Conservation (phyloP, 805 yeast genomes). For the Millerozyma miso region DNA sequence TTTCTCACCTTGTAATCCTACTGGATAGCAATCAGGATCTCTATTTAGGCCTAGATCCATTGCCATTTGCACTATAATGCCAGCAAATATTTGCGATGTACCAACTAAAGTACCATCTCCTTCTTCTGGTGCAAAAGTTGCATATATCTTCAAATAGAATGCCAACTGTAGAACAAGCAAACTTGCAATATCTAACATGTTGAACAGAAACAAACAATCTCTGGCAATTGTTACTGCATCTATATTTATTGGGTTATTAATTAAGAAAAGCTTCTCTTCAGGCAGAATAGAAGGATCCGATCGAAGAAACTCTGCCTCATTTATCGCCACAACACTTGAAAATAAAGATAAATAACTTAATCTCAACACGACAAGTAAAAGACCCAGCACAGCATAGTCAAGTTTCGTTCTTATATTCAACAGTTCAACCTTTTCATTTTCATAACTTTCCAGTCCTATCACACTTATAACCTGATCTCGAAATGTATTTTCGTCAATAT, state of each 20-base stretch:
- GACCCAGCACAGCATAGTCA: slow-evolving; percentile 32
- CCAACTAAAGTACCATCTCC: slow-evolving; percentile 59
- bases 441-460: slow-evolving; percentile 6
- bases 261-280: slow-evolving; percentile 20
- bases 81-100: slow-evolving; percentile 50
- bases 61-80: slow-evolving; percentile 63
- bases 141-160: slow-evolving; percentile 47
- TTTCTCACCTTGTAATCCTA: slow-evolving; percentile 12
- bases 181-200: slow-evolving; percentile 36
- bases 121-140: slow-evolving; percentile 46
- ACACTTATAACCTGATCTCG: slow-evolving; percentile 8
- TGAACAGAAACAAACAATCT: slow-evolving; percentile 33
- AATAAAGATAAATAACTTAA: slow-evolving; percentile 31
- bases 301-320: slow-evolving; percentile 19
- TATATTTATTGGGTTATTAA: slow-evolving; percentile 26
- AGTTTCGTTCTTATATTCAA: slow-evolving; percentile 22
- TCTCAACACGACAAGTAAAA: slow-evolving; percentile 29
- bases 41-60: slow-evolving; percentile 63
- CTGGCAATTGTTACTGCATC: slow-evolving; percentile 29
- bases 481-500: slow-evolving; percentile 34
- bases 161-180: slow-evolving; percentile 53
- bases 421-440: slow-evolving; percentile 4
- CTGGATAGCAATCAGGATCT: slow-evolving; percentile 52
- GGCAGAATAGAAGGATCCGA: slow-evolving; percentile 13
- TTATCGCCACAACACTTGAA: slow-evolving; percentile 22